Evolutionary conservation across 2,329 filamentous ascomycete genomes (phyloP), one percentile per base, ranked within the genome.

Genomic region (Thyridium curvatum): DNA sequence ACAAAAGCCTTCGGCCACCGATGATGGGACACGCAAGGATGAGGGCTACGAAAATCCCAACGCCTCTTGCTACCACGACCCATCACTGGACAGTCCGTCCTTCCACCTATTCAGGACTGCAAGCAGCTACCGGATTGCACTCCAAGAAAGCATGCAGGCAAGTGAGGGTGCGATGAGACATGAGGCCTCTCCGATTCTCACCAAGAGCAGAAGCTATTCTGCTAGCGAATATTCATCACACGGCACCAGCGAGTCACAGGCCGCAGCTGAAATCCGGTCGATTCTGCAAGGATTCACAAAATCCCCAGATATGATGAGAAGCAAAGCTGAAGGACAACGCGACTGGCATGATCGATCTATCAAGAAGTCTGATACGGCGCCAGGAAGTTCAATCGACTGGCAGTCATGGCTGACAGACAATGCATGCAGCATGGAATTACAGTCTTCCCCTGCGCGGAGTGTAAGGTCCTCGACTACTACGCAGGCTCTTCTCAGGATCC

Each of bases 371-470:
- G 50, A 37, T 52, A 58, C 38, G 55, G 54, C 17, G 49, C 47
- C 3, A 47, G 47, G 52, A 14, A 58, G 59, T 29, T 65, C 62
- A 1, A 46, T 50, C 3, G 73, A 76, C 41, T 77, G 72, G 74
- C 76, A 75, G 52, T 66, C 59, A 0, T 72, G 67, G 68, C 64
- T 77, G 30, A 72, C 72, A 8, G 63, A 69, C 3, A 69, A 76
- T 32, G 64, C 72, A 8, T 68, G 68, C 1, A 71, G 68, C 40
- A 50, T 72, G 2, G 69, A 74, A 34, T 51, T 50, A 15, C 50
- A 54, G 4, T 14, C 30, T n/a, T 41, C 40, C n/a, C 13, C 35
- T 18, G 29, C 47, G 13, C 13, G 14, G 10, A 17, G 36, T 30
- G 30, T 35, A 4, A 13, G 7, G 12, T 29, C 21, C 15, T 30